phyloP scores from a whole-genome alignment of 148 eudicot species.

The Chenopodium album region DNA sequence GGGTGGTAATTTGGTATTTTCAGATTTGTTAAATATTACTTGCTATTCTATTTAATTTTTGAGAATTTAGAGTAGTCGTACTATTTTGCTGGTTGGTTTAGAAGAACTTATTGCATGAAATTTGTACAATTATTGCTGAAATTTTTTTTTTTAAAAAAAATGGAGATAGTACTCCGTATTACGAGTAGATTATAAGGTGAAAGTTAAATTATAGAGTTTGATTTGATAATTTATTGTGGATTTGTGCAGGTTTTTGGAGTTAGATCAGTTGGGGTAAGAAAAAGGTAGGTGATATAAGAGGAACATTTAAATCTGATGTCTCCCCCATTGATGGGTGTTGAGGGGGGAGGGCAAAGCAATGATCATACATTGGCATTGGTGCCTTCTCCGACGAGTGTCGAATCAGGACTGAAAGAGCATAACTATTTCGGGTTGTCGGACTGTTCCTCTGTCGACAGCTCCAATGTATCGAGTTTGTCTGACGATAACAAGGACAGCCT shows the following conservation, averaged over 20 bases:
- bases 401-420: conserved; percentile 55
- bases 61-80: neutral
- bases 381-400: conserved; percentile 44
- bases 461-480: conserved; percentile 44
- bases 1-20: conserved; percentile 17
- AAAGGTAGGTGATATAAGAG: conserved; percentile 3
- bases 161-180: neutral
- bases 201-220: too few relatives aligned
- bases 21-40: conserved; percentile 24
- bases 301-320: conserved; percentile 51
- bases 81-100: neutral
- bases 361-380: conserved; percentile 37
- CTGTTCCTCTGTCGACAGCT: conserved; percentile 82
- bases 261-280: neutral
- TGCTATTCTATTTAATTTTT: neutral
- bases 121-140: neutral
- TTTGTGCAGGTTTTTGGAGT: conserved; percentile 8
- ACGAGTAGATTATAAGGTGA: neutral
- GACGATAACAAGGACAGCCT: conserved; percentile 53
- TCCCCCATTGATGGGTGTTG: conserved; percentile 64
- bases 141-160: neutral
- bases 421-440: conserved; percentile 82
- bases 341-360: conserved; percentile 63
- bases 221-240: neutral
- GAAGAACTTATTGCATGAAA: neutral